Conservation (phyloP, 345 rosid genomes). For the Populus ilicifolia region DNA sequence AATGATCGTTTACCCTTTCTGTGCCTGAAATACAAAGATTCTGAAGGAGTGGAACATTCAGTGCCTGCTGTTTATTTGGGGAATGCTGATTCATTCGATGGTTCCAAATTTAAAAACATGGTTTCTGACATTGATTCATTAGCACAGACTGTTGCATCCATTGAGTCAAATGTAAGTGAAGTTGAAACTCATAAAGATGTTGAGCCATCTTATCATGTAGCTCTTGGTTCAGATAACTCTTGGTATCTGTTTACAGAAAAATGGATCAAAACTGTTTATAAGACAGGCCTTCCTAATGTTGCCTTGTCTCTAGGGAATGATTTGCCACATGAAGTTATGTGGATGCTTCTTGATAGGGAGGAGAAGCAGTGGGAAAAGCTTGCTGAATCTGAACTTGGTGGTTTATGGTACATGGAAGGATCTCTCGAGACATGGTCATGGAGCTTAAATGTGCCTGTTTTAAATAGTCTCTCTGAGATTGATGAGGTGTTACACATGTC, state of each 20-base stretch:
- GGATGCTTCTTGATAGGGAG: slow-evolving; percentile 53
- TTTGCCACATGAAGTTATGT: slow-evolving; percentile 72
- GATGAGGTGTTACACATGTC: slow-evolving; percentile 63
- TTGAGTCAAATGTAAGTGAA: slow-evolving; percentile 24
- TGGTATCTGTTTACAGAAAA: slow-evolving; percentile 91
- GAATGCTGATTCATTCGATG: slow-evolving; percentile 46
- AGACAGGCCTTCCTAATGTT: slow-evolving; percentile 76
- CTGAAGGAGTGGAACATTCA: slow-evolving; percentile 63
- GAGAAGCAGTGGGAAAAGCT: slow-evolving; percentile 76
- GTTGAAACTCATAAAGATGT: slow-evolving; percentile 31
- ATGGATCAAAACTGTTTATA: slow-evolving; percentile 72
- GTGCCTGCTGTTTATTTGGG: slow-evolving; percentile 81
- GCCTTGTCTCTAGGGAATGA: slow-evolving; percentile 61
- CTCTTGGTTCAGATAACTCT: slow-evolving; percentile 93
- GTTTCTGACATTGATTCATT: slow-evolving; percentile 39
- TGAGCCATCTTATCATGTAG: slow-evolving; percentile 61
- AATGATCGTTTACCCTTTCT: slow-evolving; percentile 71
- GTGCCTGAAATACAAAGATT: slow-evolving; percentile 76
- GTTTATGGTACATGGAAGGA: slow-evolving; percentile 77
- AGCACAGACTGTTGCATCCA: slow-evolving; percentile 27
- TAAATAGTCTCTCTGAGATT: slow-evolving; percentile 70
- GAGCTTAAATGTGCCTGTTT: slow-evolving; percentile 92
- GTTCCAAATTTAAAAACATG: slow-evolving; percentile 43
- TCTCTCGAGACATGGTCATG: slow-evolving; percentile 97
- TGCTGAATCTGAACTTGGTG: slow-evolving; percentile 68